phyloP scores from a whole-genome alignment of 164 flowering plant species.

The Nelumbo lutea region DNA sequence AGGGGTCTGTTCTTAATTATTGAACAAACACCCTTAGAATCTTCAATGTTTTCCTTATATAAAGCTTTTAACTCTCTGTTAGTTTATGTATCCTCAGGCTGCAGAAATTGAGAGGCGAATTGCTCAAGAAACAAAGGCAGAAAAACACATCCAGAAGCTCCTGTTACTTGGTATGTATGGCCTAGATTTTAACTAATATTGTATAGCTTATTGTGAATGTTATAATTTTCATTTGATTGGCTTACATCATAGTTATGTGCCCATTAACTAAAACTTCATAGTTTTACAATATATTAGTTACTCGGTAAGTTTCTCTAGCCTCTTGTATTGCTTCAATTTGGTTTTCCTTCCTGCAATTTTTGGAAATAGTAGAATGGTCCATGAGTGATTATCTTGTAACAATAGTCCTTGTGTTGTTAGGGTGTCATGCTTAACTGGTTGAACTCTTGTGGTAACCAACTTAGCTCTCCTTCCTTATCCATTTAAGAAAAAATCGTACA shows the following conservation, averaged over 20 bases:
- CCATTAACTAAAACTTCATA: background rate
- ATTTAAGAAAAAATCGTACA: too few species aligned
- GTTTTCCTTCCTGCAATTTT: too few species aligned
- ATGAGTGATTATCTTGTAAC: too few species aligned
- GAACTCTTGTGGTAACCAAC: too few species aligned
- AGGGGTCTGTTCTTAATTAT: too few species aligned
- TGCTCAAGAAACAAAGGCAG: constrained; percentile 91
- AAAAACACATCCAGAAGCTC: constrained; percentile 90
- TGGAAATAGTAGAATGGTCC: too few species aligned
- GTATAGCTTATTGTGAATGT: background rate
- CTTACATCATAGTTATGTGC: background rate
- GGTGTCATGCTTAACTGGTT: too few species aligned
- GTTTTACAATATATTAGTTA: background rate
- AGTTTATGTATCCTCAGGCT: constrained; percentile 44
- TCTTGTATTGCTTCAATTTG: background rate
- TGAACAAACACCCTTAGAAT: background rate
- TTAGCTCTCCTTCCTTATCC: too few species aligned
- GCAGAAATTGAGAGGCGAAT: constrained; percentile 93
- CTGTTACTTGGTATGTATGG: constrained; percentile 67
- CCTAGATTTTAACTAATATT: background rate
- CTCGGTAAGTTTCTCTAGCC: background rate
- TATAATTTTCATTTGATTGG: background rate
- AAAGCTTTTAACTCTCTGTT: background rate
- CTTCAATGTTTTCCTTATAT: background rate
- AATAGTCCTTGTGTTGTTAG: too few species aligned